Evolutionary conservation across 306 rosid species (phyloP).

Genomic region (Carpinus viminea): DNA sequence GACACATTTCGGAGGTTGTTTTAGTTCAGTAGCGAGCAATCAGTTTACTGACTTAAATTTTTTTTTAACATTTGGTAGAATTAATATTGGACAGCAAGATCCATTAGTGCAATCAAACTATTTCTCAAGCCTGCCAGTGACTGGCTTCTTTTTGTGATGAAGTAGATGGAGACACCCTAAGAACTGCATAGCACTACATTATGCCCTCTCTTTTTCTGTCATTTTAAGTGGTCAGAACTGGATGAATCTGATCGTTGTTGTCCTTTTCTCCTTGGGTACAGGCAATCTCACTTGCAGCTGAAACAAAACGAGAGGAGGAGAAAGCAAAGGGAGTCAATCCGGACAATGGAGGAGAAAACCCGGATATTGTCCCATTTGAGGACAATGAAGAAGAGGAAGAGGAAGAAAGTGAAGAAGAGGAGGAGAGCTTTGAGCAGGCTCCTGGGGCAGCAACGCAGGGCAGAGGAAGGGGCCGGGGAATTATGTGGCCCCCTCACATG

Average conservation of each 20-base stretch:
- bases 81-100: not conserved
- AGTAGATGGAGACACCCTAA: slow-evolving; percentile 11
- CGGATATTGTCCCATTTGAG: slow-evolving; percentile 97
- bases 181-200: slow-evolving; percentile 3
- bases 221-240: slow-evolving; percentile 4
- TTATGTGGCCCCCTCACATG: slow-evolving; percentile 98
- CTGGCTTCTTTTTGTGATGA: not conserved
- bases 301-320: slow-evolving; percentile 96
- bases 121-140: not conserved
- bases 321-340: slow-evolving; percentile 97
- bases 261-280: slow-evolving; percentile 31
- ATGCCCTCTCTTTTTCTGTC: not conserved
- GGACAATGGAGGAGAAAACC: slow-evolving; percentile 85
- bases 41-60: not conserved
- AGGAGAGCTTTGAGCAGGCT: slow-evolving; percentile 68
- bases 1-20: not conserved
- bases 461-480: slow-evolving; percentile 95
- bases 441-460: slow-evolving; percentile 71
- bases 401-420: slow-evolving; percentile 98
- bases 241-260: slow-evolving; percentile 22
- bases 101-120: not conserved
- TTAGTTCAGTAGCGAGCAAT: not conserved
- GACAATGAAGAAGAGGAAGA: slow-evolving; percentile 99
- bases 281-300: slow-evolving; percentile 90
- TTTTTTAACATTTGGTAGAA: not conserved